Evolutionary conservation across 2,329 filamentous ascomycete genomes (phyloP).

Genomic region (Ophiosphaerella narmari): DNA sequence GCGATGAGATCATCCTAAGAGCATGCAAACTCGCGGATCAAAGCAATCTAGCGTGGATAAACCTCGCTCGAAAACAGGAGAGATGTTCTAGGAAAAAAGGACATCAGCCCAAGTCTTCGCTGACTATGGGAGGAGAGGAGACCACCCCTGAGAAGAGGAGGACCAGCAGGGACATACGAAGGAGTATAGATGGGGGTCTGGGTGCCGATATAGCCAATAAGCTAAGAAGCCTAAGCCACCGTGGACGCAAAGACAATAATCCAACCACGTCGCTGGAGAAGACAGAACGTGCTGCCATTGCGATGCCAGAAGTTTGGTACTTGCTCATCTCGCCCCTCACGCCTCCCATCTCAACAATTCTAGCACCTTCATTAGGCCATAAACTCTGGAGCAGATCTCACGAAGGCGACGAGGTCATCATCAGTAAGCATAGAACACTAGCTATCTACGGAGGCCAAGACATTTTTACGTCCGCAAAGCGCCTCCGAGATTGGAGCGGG

Average conservation of each 20-base stretch:
- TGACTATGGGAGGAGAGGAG: constrained; percentile 55
- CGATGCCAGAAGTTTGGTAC: constrained; percentile 40
- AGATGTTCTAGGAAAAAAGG: constrained; percentile 32
- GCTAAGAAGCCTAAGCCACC: constrained; percentile 36
- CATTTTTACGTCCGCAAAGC: constrained; percentile 69
- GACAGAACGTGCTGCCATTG: constrained; percentile 5
- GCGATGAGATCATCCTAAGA: constrained; percentile 71
- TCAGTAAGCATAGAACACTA: constrained; percentile 55
- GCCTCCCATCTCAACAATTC: constrained; percentile 47
- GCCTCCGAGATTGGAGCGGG: constrained; percentile 68
- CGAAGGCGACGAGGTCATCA: constrained; percentile 14
- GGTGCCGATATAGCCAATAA: constrained; percentile 42
- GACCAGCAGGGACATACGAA: constrained; percentile 47
- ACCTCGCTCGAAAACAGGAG: constrained; percentile 23
- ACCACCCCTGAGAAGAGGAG: constrained; percentile 46
- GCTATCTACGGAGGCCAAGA: constrained; percentile 78
- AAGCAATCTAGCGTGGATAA: constrained; percentile 57
- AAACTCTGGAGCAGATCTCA: constrained; percentile 33
- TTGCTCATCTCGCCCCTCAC: constrained; percentile 55
- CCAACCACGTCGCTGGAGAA: constrained; percentile 10
- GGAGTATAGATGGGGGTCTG: constrained; percentile 36
- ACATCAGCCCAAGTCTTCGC: constrained; percentile 26
- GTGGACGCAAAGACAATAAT: constrained; percentile 13
- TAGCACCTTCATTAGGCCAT: constrained; percentile 36
- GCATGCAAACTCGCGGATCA: constrained; percentile 70